A percentile compares a stretch with the other conserved stretches of the same genome.
Conservation (phyloP, 2,329 filamentous ascomycete genomes). For the Pyrenophora tritici-repentis region DNA sequence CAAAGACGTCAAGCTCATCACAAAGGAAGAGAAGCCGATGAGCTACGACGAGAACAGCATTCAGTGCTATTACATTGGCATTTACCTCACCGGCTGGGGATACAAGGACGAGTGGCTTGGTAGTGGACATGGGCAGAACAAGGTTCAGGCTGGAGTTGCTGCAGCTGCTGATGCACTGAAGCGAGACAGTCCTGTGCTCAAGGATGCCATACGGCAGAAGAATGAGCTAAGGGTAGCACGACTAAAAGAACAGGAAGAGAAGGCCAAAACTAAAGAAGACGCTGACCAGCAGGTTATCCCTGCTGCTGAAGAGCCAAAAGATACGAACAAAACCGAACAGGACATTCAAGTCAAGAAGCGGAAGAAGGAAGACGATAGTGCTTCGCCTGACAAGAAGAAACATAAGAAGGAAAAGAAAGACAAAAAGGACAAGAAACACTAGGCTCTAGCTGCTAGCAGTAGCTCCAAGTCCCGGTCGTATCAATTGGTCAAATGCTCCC, state of each 20-base stretch:
- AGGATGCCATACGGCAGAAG: slow-evolving; percentile 28
- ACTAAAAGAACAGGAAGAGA: slow-evolving; percentile 25
- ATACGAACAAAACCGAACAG: background rate
- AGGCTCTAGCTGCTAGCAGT: slow-evolving; percentile 7
- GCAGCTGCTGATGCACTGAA: slow-evolving; percentile 68
- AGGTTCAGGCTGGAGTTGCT: slow-evolving; percentile 70
- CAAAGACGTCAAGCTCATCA: slow-evolving; percentile 45
- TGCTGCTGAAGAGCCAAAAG: slow-evolving; percentile 29
- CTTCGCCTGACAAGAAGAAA: slow-evolving; percentile 19
- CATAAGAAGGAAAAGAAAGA: slow-evolving; percentile 20
- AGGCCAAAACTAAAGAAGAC: slow-evolving; percentile 14
- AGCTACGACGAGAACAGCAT: slow-evolving; percentile 57
- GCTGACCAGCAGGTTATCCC: slow-evolving; percentile 5
- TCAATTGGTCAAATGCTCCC: background rate
- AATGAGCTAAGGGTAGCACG: slow-evolving; percentile 22
- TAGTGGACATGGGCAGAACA: slow-evolving; percentile 66
- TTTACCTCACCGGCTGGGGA: slow-evolving; percentile 71
- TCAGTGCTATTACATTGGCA: slow-evolving; percentile 65
- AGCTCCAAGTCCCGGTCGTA: background rate
- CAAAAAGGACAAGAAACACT: slow-evolving; percentile 15
- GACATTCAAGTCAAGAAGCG: slow-evolving; percentile 7
- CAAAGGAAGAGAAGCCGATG: slow-evolving; percentile 58
- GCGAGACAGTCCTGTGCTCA: slow-evolving; percentile 38
- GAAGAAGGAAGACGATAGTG: slow-evolving; percentile 4
- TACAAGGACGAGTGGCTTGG: slow-evolving; percentile 67